Base-by-base conservation (phyloP, 2,329 filamentous ascomycete genomes). In the Xylariaceae sp. region DNA sequence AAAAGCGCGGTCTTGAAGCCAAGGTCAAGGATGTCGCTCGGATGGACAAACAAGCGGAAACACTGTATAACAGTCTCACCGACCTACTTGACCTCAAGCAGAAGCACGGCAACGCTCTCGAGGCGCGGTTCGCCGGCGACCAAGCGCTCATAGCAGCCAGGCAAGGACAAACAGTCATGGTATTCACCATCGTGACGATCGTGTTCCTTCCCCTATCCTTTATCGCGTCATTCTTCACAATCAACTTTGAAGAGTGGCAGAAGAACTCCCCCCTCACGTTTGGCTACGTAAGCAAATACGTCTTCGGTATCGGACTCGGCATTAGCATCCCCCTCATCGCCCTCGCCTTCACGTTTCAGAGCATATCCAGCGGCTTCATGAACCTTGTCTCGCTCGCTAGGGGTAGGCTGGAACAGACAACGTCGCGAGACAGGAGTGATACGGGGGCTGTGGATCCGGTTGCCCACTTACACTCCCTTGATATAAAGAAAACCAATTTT, bases 41-140 rank as follows among this genome's bases (percentile, higher is more conserved):
- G 13, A 88, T 88, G 84, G 81, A 85, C 66, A 79, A 80, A 54
- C 84, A 86, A 69, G 84, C 85, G 0, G 77, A 81, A 59, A 77
- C 80, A 18, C 82, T 87, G 61, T 86, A 87, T 67, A 73, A 78
- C 49, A 81, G 78, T 58, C 79, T 88, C 50, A 85, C 81, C 0
- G 81, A 87, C 64, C 73, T 88, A 4, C 79, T 88, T 0, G 85
- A 88, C 63, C 77, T 88, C 0, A 88, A 88, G 66, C 85, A 88
- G 66, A 88, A 88, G 70, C 84, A 88, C 59, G 84, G 84, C 63
- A 88, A 88, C 71, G 84, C 83, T 0, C 81, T 87, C 51, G 85
- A 88, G 68, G 85, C 85, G 1, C 80, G 84, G 2, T 87, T 82
- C 55, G 79, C 81, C 0, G 75, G 81, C 15, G 82, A 87, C 53